Base-by-base conservation (phyloP, 2,329 filamentous ascomycete species). In the Colletotrichum noveboracense region DNA sequence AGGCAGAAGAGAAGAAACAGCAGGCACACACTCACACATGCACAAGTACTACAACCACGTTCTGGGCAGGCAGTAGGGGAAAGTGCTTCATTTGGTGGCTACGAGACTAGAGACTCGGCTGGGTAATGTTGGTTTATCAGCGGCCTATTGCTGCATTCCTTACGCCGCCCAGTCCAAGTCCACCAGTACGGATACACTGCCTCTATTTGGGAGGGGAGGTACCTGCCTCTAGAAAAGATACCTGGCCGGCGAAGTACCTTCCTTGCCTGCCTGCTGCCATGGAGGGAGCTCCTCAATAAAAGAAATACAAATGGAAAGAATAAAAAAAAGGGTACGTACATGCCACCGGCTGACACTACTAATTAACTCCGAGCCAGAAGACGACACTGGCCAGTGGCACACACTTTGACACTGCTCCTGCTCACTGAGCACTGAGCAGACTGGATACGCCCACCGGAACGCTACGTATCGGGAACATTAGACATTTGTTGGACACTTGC, bases 11-110 rank as follows among this genome's bases (percentile, higher is more conserved):
- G 56, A 30, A n/a, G 28, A 60, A 56, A 56, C 28, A n/a, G 58
- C 58, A 61, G 18, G 28, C 8, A 34, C 28, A 61, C 28, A 61
- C 28, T n/a, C 58, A 61, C 18, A 32, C 30, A 61, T 34, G 58
- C 28, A 32, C 28, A 61, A 61, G 58, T 48, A 48, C 38, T 21
- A 52, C 43, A 52, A 52, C 43, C 43, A 21, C n/a, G 36, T 61
- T 34, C 28, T 21, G 28, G 18, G 7, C 58, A 34, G 21, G 26
- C 58, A 64, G 61, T 64, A 64, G 61, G 36, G 30, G 32, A 43
- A 55, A 62, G 28, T n/a, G 61, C 72, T 52, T 75, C 68, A 75
- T 71, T 75, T 71, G 61, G 72, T 71, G 68, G 72, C 72, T 74
- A 56, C 60, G 38, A 21, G 30, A 34, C 38, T 69, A 67, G 28